Evolutionary conservation across 2,329 filamentous ascomycete genomes (phyloP), one percentile per base, ranked within the genome.

Genomic region (Trichoderma asperellum): DNA sequence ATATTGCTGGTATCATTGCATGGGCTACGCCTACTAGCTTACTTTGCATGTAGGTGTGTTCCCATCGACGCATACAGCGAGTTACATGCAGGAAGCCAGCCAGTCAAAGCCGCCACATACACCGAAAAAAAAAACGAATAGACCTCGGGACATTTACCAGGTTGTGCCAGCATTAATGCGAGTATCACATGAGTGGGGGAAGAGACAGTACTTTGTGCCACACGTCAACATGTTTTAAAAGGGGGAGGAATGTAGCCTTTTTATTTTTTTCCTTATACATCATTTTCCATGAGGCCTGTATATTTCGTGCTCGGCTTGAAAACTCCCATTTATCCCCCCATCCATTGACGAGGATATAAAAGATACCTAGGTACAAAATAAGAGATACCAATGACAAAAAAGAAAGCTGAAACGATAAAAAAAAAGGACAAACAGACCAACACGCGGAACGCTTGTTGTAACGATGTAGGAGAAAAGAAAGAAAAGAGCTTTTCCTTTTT

Each of bases 321-420:
- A 55, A 58, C 56, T 57, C 62, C 34, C 55, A 40, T 35, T 56
- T 67, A 24, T 24, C 14, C 37, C 55, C 57, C 53, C 55, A 34
- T 32, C 18, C 29, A 24, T 14, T 47, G 27, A 66, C 27, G 21
- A 43, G 40, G 55, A 40, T 57, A 58, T 59, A 67, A 49, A 59
- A 66, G 56, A 66, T 59, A 47, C 64, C 64, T 52, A 52, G 40
- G 55, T 67, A 59, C 64, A 67, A 58, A 56, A 67, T 24, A 66
- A 47, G 29, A 59, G 40, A 67, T 47, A 34, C 34, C 12, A 55
- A 64, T 56, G 24, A 34, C 18, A 34, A 43, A 67, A 67, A 49
- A 66, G 34, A 55, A 57, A 21, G 29, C 34, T 53, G 24, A 52
- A 34, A 64, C 27, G 8, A 56, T 34, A 32, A 11, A 24, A 18